Conservation (phyloP, 306 rosid genomes). For the Luffa aegyptiaca region DNA sequence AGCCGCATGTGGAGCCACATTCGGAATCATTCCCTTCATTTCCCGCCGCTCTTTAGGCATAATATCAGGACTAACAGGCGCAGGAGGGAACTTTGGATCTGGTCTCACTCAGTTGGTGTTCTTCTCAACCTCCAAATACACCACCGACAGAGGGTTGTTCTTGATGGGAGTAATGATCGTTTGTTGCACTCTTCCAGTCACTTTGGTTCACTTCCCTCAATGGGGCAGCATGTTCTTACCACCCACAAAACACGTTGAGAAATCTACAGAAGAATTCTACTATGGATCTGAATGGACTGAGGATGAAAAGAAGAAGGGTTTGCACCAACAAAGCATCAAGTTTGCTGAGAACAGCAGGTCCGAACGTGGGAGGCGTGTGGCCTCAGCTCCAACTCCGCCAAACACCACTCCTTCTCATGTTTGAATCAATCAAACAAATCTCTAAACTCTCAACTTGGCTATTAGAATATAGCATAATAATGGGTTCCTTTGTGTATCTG, state of each 20-base stretch:
- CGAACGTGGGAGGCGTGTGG: slow-evolving; percentile 70
- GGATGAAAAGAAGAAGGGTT: slow-evolving; percentile 49
- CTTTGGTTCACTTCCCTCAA: slow-evolving; percentile 73
- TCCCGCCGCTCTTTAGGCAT: slow-evolving; percentile 66
- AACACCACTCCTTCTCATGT: slow-evolving; percentile 48
- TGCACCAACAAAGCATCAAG: slow-evolving; percentile 59
- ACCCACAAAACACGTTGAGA: slow-evolving; percentile 39
- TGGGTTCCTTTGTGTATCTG: background rate
- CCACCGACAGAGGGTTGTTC: slow-evolving; percentile 49
- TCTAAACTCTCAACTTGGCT: background rate
- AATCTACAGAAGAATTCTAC: slow-evolving; percentile 47
- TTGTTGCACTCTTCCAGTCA: slow-evolving; percentile 62
- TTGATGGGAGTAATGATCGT: slow-evolving; percentile 73
- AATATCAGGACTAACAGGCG: slow-evolving; percentile 74
- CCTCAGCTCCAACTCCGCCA: slow-evolving; percentile 61
- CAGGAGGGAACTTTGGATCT: slow-evolving; percentile 81
- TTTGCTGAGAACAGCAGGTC: slow-evolving; percentile 80
- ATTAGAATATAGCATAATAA: background rate
- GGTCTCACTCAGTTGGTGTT: slow-evolving; percentile 74
- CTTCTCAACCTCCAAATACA: slow-evolving; percentile 38
- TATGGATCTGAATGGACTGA: slow-evolving; percentile 70
- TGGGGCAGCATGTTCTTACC: slow-evolving; percentile 89
- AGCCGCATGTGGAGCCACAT: slow-evolving; percentile 91
- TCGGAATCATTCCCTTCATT: slow-evolving; percentile 72
- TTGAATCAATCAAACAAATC: background rate